A percentile compares a stretch with the other conserved stretches of the same genome.
These are phyloP conservation scores for Opeltia flavorubescens DNA, from an alignment of 495 filamentous ascomycete species.

Conservation along the genomic window DNA sequence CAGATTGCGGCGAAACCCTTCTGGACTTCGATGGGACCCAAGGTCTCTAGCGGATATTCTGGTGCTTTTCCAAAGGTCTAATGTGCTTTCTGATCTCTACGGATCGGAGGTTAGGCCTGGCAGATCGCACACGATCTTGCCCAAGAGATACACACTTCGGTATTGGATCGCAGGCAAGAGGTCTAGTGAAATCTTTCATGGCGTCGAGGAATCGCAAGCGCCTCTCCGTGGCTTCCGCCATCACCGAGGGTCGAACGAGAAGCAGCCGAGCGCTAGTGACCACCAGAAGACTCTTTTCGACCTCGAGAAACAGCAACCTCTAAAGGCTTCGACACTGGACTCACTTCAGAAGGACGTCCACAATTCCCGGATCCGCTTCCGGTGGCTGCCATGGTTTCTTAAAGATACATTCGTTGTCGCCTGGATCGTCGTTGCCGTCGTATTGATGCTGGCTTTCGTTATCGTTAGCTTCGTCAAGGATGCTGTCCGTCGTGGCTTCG, in stretches of 20 bases:
- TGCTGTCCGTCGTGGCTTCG: conserved; percentile 52
- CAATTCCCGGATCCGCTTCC: conserved; percentile 37
- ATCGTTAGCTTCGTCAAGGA: conserved; percentile 63
- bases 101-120: conserved; percentile 38
- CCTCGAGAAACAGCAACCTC: conserved; percentile 25
- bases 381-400: conserved; percentile 70
- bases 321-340: conserved; percentile 18
- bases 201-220: conserved; percentile 46
- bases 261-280: conserved; percentile 20
- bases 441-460: conserved; percentile 59
- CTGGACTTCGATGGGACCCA: conserved; percentile 76
- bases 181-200: conserved; percentile 46
- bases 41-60: conserved; percentile 66
- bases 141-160: conserved; percentile 51
- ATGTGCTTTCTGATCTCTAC: conserved; percentile 55
- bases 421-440: conserved; percentile 46
- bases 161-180: conserved; percentile 60
- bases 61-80: conserved; percentile 62
- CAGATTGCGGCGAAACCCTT: conserved; percentile 35
- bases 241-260: conserved; percentile 27
- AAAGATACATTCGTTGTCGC: conserved; percentile 45
- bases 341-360: conserved; percentile 29
- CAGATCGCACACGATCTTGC: conserved; percentile 30
- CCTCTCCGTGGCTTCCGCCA: conserved; percentile 41
- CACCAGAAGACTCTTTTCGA: conserved; percentile 24